Conservation (phyloP, 371 early-diverging fungal species). For the Batkoa obscura region DNA sequence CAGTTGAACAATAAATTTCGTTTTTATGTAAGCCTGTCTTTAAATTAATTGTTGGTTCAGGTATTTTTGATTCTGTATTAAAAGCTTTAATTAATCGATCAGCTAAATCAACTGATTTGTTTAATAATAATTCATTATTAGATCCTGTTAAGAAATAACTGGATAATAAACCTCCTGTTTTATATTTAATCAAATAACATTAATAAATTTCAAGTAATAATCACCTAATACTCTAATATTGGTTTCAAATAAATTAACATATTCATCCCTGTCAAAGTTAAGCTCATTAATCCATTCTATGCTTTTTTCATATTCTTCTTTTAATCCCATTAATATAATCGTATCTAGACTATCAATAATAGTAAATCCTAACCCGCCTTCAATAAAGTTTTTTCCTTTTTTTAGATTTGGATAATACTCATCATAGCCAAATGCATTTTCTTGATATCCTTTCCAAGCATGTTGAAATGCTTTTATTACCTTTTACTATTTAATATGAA, state of each 20-base stretch:
- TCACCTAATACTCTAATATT: conserved; percentile 76
- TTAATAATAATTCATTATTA: conserved; percentile 31
- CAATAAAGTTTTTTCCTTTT: not conserved
- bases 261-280: conserved; percentile 41
- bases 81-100: conserved; percentile 62
- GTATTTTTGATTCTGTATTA: conserved; percentile 49
- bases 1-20: conserved; percentile 31
- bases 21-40: conserved; percentile 7
- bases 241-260: conserved; percentile 81
- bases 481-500: no score
- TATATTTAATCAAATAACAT: no score
- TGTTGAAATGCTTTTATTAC: conserved; percentile 33
- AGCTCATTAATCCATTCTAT: conserved; percentile 37
- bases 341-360: conserved; percentile 76
- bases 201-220: no score
- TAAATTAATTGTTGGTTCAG: conserved; percentile 48
- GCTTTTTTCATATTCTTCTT: conserved; percentile 45
- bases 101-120: conserved; percentile 58
- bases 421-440: conserved; percentile 63
- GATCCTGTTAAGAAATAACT: conserved; percentile 50
- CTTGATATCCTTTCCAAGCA: conserved; percentile 59
- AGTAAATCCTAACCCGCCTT: conserved; percentile 35
- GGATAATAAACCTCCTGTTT: conserved; percentile 39
- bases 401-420: conserved; percentile 60
- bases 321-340: conserved; percentile 53